Base-by-base conservation (phyloP, 306 rosid genomes). In the Dalbergia cochinchinensis region DNA sequence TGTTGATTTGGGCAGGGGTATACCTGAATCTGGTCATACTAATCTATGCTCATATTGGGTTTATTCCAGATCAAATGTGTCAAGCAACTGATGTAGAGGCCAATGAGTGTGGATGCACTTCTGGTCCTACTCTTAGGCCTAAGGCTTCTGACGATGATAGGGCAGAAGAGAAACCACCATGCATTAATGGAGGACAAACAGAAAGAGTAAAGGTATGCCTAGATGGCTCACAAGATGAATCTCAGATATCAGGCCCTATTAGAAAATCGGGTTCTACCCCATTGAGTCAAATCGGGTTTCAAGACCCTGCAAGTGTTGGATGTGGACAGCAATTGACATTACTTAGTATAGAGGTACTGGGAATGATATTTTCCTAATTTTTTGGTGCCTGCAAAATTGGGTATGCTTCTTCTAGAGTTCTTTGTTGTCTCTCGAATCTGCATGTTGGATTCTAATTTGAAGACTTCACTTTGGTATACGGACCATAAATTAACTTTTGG, bases 221-320 rank as follows among this genome's bases (percentile, higher is more conserved):
- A 22, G 76, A 85, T 75, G 80, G 74, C 66, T 79, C 88, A 5
- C 90, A 76, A 71, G 92, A 91, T 81, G 65, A 67, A 59, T 92
- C 97, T 84, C 97, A 94, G 85, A 91, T 94, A 84, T 94, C 97
- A 41, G 97, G 90, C 60, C 95, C 95, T 74, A 91, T 71, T 73
- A 79, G 86, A 78, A 94, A 79, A 84, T 87, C 95, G 57, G 86
- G 78, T 69, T 79, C 74, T 64, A 92, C 99, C 78, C 94, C 97
- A 68, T 90, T 92, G 9, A 92, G 97, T 87, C 99, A 94, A 89
- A 91, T 74, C 86, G 99, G 99, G 41, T 91, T 92, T 86, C 83
- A 67, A 11, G 99, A 92, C 76, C 97, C 99, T 67, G 97, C 99
- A 54, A 94, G 94, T 70, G 70, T 82, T 85, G 97, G 97, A 47